Base-by-base conservation (phyloP, 306 rosid genomes). In the Ammopiptanthus mongolicus region DNA sequence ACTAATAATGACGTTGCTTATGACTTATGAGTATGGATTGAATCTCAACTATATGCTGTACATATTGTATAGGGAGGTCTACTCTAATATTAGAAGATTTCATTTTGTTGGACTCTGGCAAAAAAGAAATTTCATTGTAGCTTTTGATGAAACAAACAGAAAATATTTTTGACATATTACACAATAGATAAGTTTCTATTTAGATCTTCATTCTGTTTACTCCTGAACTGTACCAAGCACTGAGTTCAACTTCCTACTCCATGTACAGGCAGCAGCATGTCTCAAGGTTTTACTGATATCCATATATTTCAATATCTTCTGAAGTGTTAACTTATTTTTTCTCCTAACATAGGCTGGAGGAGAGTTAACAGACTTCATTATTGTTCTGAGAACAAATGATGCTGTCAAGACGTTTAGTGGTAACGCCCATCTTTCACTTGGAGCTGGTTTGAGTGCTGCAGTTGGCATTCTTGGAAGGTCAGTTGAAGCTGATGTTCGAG, bases 381-480 rank as follows among this genome's bases (percentile, higher is more conserved):
- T 95, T 80, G 88, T 95, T 71, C 77, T 95, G 83, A 90, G 98
- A 80, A 89, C 97, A 62, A 82, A 13, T 47, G 92, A 89, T 0
- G 98, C 98, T 67, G 91, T 95, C 58, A 90, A 84, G 85, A 92
- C 97, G 69, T 92, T 95, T 78, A 67, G 98, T 51, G 84, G 99
- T 70, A 87, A 84, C 76, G 66, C 70, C 74, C 99, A 95, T 83
- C 50, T 95, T 33, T 91, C 99, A 3, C 71, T 95, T 17, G 99
- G 99, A 56, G 99, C 98, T 39, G 99, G 98, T 62, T 29, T 91
- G 82, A 95, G 99, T 80, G 99, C 99, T 46, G 99, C 99, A 42
- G 89, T 85, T 82, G 99, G 99, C 33, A 28, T 69, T 47, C 78
- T 90, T 71, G 99, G 99, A 71, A 90, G 99, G 80, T 87, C 96